Percentiles rank a stretch among this genome's conserved stretches.
Evolutionary conservation across 169 alveolate genomes (phyloP).

Genomic region (Plasmodium gonderi): DNA sequence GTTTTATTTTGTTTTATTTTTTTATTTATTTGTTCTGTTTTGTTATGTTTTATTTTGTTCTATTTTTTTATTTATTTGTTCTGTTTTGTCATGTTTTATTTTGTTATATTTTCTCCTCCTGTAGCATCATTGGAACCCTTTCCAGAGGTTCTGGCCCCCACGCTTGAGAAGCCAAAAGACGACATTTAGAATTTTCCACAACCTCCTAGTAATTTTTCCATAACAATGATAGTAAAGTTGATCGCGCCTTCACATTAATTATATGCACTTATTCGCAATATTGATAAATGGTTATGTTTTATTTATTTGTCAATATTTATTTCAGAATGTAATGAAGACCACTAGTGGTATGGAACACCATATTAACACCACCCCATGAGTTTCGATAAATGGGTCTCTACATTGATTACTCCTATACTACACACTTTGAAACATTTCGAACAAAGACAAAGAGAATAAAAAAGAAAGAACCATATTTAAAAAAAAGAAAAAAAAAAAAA

Average conservation of each 20-base stretch:
- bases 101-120: not conserved
- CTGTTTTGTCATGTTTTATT: too few relatives aligned
- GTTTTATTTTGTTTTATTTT: too few relatives aligned
- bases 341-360: not conserved
- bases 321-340: not conserved
- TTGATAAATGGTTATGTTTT: not conserved
- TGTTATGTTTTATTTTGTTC: too few relatives aligned
- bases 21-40: too few relatives aligned
- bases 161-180: conserved; percentile 31
- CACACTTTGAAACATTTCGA: too few relatives aligned
- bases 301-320: not conserved
- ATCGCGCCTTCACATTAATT: not conserved
- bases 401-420: too few relatives aligned
- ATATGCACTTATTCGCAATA: not conserved
- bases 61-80: too few relatives aligned
- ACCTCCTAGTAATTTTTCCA: too few relatives aligned
- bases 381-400: too few relatives aligned
- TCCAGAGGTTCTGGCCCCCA: conserved; percentile 61
- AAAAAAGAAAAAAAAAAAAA: not conserved
- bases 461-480: too few relatives aligned
- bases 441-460: not conserved
- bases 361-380: not conserved
- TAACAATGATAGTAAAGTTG: not conserved
- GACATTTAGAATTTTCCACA: conserved; percentile 2
- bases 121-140: conserved; percentile 45